Evolutionary conservation across 441 rosid genomes (phyloP).

Genomic region (Mallotus japonicus): DNA sequence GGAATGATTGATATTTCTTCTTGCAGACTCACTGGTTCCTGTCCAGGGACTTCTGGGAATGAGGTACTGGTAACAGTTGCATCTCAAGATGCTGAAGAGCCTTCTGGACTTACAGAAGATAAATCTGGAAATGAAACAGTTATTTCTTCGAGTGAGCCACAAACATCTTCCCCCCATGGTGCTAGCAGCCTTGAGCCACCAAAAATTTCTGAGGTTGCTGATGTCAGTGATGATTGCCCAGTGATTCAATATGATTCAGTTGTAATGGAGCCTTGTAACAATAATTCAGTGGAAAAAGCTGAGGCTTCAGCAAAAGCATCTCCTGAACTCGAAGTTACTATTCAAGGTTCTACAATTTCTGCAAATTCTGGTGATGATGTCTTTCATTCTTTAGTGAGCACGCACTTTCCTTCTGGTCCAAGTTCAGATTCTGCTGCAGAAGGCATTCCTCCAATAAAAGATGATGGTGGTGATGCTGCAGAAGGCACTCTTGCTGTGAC

Average conservation of each 20-base stretch:
- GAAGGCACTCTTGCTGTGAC: slow-evolving; percentile 18
- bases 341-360: slow-evolving; percentile 12
- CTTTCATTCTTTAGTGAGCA: slow-evolving; percentile 1
- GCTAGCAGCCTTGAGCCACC: slow-evolving; percentile 4
- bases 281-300: slow-evolving; percentile 16
- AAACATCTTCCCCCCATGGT: slow-evolving; percentile 3
- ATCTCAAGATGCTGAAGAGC: slow-evolving; percentile 20
- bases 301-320: slow-evolving; percentile 22
- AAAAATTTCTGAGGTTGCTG: slow-evolving; percentile 11
- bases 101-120: slow-evolving; percentile 2
- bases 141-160: slow-evolving; percentile 3
- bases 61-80: slow-evolving; percentile 23
- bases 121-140: slow-evolving; percentile 9
- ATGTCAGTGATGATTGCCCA: background rate
- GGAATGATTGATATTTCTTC: slow-evolving; percentile 8
- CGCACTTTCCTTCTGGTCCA: slow-evolving; percentile 7
- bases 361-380: slow-evolving; percentile 5
- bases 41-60: slow-evolving; percentile 17
- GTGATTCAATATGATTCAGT: slow-evolving; percentile 14
- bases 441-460: slow-evolving; percentile 13
- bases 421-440: slow-evolving; percentile 23
- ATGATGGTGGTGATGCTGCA: background rate
- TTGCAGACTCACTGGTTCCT: slow-evolving; percentile 17
- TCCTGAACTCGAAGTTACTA: slow-evolving; percentile 19
- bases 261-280: slow-evolving; percentile 16